These are phyloP conservation scores for Leishmania turanica DNA, from an alignment of 208 protist genomes.

Conservation along the genomic window DNA sequence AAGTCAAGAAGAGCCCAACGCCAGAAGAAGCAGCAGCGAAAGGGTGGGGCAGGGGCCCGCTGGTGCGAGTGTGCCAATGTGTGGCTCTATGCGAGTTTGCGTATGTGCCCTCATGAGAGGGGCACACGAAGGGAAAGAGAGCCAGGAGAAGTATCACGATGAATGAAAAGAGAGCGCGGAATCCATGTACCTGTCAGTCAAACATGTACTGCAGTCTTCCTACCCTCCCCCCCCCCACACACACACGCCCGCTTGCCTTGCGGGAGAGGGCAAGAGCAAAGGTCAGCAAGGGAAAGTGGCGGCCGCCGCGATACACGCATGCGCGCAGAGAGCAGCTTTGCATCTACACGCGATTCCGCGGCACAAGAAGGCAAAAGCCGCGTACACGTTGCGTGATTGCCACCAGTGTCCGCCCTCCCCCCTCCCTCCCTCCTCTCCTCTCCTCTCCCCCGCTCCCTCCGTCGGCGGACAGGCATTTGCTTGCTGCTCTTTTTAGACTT, in stretches of 20 bases:
- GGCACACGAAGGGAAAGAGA: not conserved
- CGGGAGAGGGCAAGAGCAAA: not conserved
- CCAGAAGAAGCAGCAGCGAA: not conserved
- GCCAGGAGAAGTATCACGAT: not conserved
- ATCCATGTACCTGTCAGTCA: not conserved
- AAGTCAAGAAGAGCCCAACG: not conserved
- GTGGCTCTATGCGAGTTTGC: not conserved
- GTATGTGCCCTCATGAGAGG: not conserved
- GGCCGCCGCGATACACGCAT: not conserved
- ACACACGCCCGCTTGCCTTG: not conserved
- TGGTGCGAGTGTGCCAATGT: not conserved
- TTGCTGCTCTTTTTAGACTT: not conserved
- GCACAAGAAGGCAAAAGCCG: not conserved
- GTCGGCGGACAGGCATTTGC: not conserved
- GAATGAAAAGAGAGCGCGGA: not conserved
- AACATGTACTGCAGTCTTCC: not conserved
- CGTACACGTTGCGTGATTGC: not conserved
- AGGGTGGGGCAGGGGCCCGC: not conserved
- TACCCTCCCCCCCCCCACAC: not conserved
- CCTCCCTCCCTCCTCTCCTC: not conserved
- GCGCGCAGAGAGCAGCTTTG: not conserved
- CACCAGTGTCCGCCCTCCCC: not conserved
- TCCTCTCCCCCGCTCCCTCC: not conserved
- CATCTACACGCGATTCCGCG: not conserved
- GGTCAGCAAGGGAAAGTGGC: not conserved